phyloP scores from a whole-genome alignment of 805 yeast species.

The Jamesozyma piceae region DNA sequence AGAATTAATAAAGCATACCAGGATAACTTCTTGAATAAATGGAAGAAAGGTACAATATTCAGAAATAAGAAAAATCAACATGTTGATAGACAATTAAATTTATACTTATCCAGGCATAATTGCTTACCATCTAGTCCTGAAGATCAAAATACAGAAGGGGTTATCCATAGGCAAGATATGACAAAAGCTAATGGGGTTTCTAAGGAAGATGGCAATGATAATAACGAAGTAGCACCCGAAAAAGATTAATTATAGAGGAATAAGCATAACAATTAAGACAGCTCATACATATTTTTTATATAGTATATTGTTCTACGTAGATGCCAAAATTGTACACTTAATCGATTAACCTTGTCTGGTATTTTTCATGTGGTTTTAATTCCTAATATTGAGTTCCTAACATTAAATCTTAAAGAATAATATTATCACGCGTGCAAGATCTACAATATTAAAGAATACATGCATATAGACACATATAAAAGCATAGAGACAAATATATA shows the following conservation, averaged over 20 bases:
- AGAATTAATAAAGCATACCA: conserved; percentile 78
- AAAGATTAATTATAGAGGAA: background rate
- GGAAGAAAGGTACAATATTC: conserved; percentile 61
- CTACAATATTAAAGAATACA: too few species aligned
- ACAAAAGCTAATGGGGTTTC: conserved; percentile 4
- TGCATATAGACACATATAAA: too few species aligned
- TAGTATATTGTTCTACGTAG: too few species aligned
- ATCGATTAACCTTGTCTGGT: too few species aligned
- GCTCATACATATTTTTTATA: too few species aligned
- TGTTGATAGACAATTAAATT: conserved; percentile 67
- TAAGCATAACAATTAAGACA: too few species aligned
- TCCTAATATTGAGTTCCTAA: too few species aligned
- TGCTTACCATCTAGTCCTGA: conserved; percentile 28
- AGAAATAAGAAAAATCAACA: conserved; percentile 60
- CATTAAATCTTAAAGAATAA: too few species aligned
- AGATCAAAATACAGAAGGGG: background rate
- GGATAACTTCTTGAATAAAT: conserved; percentile 72
- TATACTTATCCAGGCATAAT: conserved; percentile 47
- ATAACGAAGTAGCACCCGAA: background rate
- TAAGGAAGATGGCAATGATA: background rate
- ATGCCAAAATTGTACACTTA: too few species aligned
- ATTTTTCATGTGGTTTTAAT: too few species aligned
- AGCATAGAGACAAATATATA: too few species aligned
- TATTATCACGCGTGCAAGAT: too few species aligned
- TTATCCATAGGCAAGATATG: conserved; percentile 2